These are phyloP conservation scores for Phytopythium cucurbitacearum DNA, from an alignment of 352 stramenopile genomes.

Conservation along the genomic window DNA sequence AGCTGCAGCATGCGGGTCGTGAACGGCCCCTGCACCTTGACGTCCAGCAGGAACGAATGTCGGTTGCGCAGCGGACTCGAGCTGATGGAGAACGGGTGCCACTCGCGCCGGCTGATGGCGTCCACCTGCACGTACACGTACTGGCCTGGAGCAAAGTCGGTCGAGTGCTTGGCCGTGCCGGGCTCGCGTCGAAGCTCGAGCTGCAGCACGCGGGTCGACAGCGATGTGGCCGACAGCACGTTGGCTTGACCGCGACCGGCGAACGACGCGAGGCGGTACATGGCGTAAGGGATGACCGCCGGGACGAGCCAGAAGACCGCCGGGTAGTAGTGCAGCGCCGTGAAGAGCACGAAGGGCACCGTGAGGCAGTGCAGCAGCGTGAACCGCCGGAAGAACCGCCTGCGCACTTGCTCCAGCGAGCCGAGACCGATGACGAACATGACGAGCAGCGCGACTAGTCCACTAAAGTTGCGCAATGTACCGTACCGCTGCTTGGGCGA, in stretches of 20 bases:
- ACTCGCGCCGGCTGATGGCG: constrained; percentile 45
- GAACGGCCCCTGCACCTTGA: constrained; percentile 62
- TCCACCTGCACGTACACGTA: constrained; percentile 73
- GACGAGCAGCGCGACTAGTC: constrained; percentile 39
- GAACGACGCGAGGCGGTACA: constrained; percentile 53
- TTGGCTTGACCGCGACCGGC: constrained; percentile 34
- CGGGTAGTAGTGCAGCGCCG: constrained; percentile 67
- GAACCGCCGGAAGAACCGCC: constrained; percentile 51
- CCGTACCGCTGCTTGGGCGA: constrained; percentile 44
- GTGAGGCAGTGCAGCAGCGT: constrained; percentile 48
- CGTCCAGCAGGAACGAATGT: constrained; percentile 43
- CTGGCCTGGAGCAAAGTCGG: constrained; percentile 27
- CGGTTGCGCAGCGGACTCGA: constrained; percentile 46
- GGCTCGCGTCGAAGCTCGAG: constrained; percentile 42
- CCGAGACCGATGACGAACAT: constrained; percentile 33
- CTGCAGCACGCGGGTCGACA: constrained; percentile 47
- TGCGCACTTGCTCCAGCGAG: constrained; percentile 50
- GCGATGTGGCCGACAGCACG: constrained; percentile 31
- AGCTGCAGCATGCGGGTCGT: constrained; percentile 43
- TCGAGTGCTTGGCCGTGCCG: background rate
- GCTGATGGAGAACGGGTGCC: constrained; percentile 73
- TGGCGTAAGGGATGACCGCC: constrained; percentile 44
- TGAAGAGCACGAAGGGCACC: constrained; percentile 37
- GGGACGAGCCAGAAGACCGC: constrained; percentile 54
- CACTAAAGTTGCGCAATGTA: constrained; percentile 59